Percentiles rank a stretch among this genome's conserved stretches.
Conservation (phyloP, 1,139 yeast species). For the Saccharomyces uvarum region DNA sequence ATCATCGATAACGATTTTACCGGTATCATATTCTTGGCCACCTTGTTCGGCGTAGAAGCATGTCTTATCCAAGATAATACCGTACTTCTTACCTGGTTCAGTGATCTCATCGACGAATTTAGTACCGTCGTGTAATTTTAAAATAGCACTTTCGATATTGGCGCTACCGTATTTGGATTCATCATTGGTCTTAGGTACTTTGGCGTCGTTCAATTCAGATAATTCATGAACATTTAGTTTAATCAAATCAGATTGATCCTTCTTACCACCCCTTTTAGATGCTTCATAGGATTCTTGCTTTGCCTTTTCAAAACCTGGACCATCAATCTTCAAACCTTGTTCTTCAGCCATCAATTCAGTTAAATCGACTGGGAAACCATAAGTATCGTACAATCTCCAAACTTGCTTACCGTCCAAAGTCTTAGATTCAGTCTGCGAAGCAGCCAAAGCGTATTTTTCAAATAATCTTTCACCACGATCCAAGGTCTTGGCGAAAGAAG, state of each 20-base stretch:
- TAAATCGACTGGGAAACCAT: slow-evolving; percentile 97
- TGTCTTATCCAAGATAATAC: slow-evolving; percentile 77
- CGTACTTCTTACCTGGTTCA: slow-evolving; percentile 50
- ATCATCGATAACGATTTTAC: slow-evolving; percentile 85
- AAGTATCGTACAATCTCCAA: slow-evolving; percentile 98
- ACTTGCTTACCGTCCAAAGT: slow-evolving; percentile 87
- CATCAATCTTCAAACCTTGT: slow-evolving; percentile 89
- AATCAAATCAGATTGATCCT: slow-evolving; percentile 49
- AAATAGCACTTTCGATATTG: slow-evolving; percentile 53
- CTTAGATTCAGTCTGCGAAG: slow-evolving; percentile 67
- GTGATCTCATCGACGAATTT: slow-evolving; percentile 46
- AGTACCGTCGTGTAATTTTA: slow-evolving; percentile 65
- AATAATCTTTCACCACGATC: slow-evolving; percentile 97
- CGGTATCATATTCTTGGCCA: slow-evolving; percentile 97
- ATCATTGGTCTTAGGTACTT: slow-evolving; percentile 80
- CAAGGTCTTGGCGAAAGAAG: slow-evolving; percentile 85
- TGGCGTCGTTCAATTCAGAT: slow-evolving; percentile 50
- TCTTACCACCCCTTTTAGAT: slow-evolving; percentile 78
- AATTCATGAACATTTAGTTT: slow-evolving; percentile 88
- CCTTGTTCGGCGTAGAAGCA: slow-evolving; percentile 98
- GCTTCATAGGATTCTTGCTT: slow-evolving; percentile 87
- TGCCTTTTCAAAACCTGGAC: slow-evolving; percentile 83
- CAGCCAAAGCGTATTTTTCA: slow-evolving; percentile 82
- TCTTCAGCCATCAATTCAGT: slow-evolving; percentile 98
- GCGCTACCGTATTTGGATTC: slow-evolving; percentile 61